Evolutionary conservation across 2,329 filamentous ascomycete species (phyloP), one percentile per base, ranked within the genome.

Genomic region (Blumeriella jaapii): DNA sequence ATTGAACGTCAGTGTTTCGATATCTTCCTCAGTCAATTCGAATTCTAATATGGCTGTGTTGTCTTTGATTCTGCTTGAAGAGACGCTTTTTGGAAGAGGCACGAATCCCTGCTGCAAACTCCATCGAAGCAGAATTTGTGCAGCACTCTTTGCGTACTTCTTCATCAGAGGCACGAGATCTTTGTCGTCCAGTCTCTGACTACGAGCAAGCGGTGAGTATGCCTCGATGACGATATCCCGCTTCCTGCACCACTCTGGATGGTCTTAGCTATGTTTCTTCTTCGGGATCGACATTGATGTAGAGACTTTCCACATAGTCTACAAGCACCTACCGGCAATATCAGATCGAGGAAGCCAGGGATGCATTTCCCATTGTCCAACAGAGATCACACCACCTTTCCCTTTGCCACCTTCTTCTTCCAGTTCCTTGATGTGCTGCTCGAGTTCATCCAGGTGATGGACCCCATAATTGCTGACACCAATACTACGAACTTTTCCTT

Each of bases 351-450:
- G 68, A 26, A 86, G 73, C 86, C 85, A 95, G 1, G 87, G 87
- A 59, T 95, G 87, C 8, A 95, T 62, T 60, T 95, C 87, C 59
- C 81, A 85, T 60, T 94, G 87, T 25, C 84, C 86, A 23, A 94
- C 81, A 41, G 78, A 81, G 51, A 94, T 69, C 25, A 83, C 63
- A 15, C 83, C 83, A 28, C 73, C 76, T 46, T 74, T 77, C 7
- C 76, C 78, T 38, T 64, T 61, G 1, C 72, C 74, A 29, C 70
- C 67, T 38, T 74, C 71, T 12, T 55, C 53, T 50, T 82, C 78
- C 0, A 78, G 68, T 55, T 78, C 71, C 34, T 60, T 61, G 39
- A 74, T 76, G 55, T 75, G 67, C 36, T 51, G 53, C 55, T 74
- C 68, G 18, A 78, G 59, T 55, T 78, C 72, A 29, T 73, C 62